Evolutionary conservation across 2,329 filamentous ascomycete species (phyloP).

Genomic region (Calonectria pteridis): DNA sequence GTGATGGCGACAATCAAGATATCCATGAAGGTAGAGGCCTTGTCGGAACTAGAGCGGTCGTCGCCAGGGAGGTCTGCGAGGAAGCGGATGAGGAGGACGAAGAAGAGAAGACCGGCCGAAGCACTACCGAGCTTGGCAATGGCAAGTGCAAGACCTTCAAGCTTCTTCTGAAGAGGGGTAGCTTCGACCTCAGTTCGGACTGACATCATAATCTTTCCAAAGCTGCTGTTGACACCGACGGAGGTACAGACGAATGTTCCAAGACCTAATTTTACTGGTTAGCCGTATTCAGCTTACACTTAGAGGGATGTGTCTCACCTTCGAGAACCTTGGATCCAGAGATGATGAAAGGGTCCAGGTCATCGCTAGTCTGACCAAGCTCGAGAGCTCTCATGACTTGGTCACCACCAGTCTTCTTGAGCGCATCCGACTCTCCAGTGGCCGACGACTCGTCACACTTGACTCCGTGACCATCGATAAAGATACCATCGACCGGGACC

Average conservation of each 20-base stretch:
- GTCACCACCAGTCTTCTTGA: constrained; percentile 74
- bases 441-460: constrained; percentile 79
- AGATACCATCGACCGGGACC: constrained; percentile 76
- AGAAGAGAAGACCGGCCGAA: constrained; percentile 21
- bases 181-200: constrained; percentile 61
- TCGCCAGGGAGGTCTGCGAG: constrained; percentile 19
- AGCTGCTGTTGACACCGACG: constrained; percentile 64
- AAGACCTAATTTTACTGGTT: constrained; percentile 48
- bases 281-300: background rate
- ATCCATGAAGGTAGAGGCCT: constrained; percentile 44
- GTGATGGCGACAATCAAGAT: constrained; percentile 75
- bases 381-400: constrained; percentile 62
- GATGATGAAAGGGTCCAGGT: constrained; percentile 74
- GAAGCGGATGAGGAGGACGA: constrained; percentile 29
- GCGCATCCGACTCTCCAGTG: constrained; percentile 78
- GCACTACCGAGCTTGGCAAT: constrained; percentile 61
- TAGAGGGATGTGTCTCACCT: constrained; percentile 44
- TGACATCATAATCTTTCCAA: constrained; percentile 67
- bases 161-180: constrained; percentile 66
- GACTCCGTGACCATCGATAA: constrained; percentile 65
- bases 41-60: constrained; percentile 18
- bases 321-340: constrained; percentile 66
- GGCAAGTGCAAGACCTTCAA: constrained; percentile 51
- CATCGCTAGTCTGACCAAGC: constrained; percentile 56
- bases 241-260: constrained; percentile 66